Evolutionary conservation across 2,329 filamentous ascomycete genomes (phyloP), one percentile per base, ranked within the genome.

Genomic region (Pseudocercospora pini-densiflorae): DNA sequence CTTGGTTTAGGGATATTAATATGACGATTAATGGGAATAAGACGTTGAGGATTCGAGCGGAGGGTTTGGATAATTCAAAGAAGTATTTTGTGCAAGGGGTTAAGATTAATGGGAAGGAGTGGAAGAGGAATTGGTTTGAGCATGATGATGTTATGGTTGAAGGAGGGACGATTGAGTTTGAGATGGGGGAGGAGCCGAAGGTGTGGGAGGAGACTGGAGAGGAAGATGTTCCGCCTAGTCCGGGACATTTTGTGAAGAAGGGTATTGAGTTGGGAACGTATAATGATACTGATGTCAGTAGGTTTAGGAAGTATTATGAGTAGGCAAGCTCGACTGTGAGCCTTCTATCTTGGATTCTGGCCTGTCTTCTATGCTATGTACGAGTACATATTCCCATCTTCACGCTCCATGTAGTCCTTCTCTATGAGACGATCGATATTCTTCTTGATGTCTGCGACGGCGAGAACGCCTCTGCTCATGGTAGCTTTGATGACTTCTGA

Each of bases 371-470:
- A 84, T 24, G 82, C 82, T 72, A 84, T 77, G 72, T 84, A 84
- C 64, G 74, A 76, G 74, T 83, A 84, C 71, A 75, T 77, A 21
- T 88, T 88, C n/a, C 81, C 85, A 23, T 89, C 92, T 68, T 91
- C 89, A 57, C 93, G 85, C 79, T 97, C 93, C 74, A 97, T 88
- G 74, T 97, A 97, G 71, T 97, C 93, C 81, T 96, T 97, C 77
- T 97, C 93, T 61, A 97, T 94, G 70, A 97, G 83, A 89, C 92
- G 93, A 80, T 98, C 95, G 79, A 99, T 97, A 78, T 98, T 96
- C 82, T 91, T 90, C 88, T 99, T 99, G 71, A 99, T 98, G 69
- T 95, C 93, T 1, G 85, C 84, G 47, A 93, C 87, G 76, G 97
- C 94, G 66, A 99, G 84, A 19, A 92, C 92, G 14, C 95, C 96